Evolutionary conservation across 768 basidiomycete genomes (phyloP).

Genomic region (Trametes villosa): DNA sequence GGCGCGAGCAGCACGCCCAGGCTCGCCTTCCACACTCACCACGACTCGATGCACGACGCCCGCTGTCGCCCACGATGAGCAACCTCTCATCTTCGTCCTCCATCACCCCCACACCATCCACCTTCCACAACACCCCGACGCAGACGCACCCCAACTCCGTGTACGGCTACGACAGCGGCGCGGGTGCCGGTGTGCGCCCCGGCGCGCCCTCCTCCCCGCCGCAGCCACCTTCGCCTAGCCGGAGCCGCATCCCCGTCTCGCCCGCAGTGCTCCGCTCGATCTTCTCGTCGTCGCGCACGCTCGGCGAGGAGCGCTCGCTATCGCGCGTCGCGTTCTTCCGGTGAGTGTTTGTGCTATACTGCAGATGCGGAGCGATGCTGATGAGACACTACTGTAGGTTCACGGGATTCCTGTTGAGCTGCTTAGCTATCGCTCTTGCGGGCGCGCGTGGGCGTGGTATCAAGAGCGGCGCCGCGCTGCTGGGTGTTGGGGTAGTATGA

Average conservation of each 20-base stretch:
- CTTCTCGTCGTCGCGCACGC: slow-evolving; percentile 83
- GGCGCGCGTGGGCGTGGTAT: slow-evolving; percentile 74
- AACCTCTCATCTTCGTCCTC: slow-evolving; percentile 31
- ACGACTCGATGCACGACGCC: background rate
- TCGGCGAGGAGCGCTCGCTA: slow-evolving; percentile 80
- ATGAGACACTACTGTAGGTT: slow-evolving; percentile 51
- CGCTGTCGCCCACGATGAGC: slow-evolving; percentile 20
- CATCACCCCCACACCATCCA: slow-evolving; percentile 29
- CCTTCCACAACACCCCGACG: slow-evolving; percentile 25
- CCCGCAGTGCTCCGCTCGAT: slow-evolving; percentile 82
- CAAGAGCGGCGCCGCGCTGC: slow-evolving; percentile 64
- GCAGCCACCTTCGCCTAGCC: slow-evolving; percentile 36
- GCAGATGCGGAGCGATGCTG: background rate
- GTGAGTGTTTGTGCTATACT: slow-evolving; percentile 39
- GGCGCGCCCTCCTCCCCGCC: background rate
- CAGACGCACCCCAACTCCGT: slow-evolving; percentile 21
- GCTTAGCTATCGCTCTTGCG: slow-evolving; percentile 75
- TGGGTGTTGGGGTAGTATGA: slow-evolving; percentile 57
- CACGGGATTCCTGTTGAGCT: slow-evolving; percentile 81
- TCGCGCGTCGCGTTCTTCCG: slow-evolving; percentile 88
- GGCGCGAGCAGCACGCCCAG: no score
- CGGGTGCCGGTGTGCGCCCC: background rate
- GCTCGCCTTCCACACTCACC: background rate
- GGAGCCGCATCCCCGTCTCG: slow-evolving; percentile 78
- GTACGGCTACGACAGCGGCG: slow-evolving; percentile 6